Percentiles rank a stretch among this genome's conserved stretches.
These are phyloP conservation scores for Tolypocladium album DNA, from an alignment of 2,329 filamentous ascomycete species.

Conservation along the genomic window DNA sequence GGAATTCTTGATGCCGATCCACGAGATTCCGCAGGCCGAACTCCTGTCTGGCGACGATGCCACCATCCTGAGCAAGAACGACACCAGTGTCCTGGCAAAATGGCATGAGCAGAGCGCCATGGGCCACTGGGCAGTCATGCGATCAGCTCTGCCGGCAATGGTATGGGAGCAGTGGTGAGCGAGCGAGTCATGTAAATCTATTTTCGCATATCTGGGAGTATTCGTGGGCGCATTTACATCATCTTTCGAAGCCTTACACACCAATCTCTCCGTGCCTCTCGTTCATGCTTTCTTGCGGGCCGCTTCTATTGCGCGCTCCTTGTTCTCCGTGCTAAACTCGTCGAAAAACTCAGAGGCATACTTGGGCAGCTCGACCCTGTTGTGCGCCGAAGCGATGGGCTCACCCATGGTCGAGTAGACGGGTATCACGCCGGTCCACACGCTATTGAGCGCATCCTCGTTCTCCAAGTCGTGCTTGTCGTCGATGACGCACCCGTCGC, in stretches of 20 bases:
- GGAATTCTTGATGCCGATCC: constrained; percentile 59
- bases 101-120: constrained; percentile 68
- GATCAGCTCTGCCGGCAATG: constrained; percentile 61
- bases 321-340: constrained; percentile 25
- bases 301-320: constrained; percentile 15
- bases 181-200: background rate
- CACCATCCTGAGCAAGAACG: constrained; percentile 48
- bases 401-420: constrained; percentile 53
- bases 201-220: constrained; percentile 1
- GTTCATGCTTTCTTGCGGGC: constrained; percentile 9
- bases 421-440: constrained; percentile 51
- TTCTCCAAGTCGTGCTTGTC: constrained; percentile 37
- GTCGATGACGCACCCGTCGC: constrained; percentile 51
- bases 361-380: constrained; percentile 48
- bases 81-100: constrained; percentile 54
- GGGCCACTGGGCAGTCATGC: constrained; percentile 89
- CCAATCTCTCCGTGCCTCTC: background rate
- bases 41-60: constrained; percentile 34
- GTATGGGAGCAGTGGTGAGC: constrained; percentile 81
- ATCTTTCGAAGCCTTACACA: background rate
- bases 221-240: background rate
- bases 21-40: constrained; percentile 51
- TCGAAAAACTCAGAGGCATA: constrained; percentile 41
- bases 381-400: constrained; percentile 49
- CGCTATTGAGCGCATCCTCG: constrained; percentile 23